Conservation (phyloP, 129 eudicot species). For the carrot (Daucus carota) region DH1_v3.0 NC_030386.2:40035501-40036000, state of each 20-base stretch:
- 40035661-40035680: too few relatives aligned
- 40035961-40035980: too few relatives aligned
- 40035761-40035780: not conserved
- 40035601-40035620: conserved; percentile 42
- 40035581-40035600: conserved; percentile 66
- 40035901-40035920: not conserved
- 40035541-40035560: conserved; percentile 94
- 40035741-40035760: conserved; percentile 3
- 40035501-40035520: conserved; percentile 87
- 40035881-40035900: conserved; percentile 10
- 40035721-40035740: not conserved
- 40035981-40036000: not conserved
- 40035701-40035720: too few relatives aligned
- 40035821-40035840: conserved; percentile 1
- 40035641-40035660: too few relatives aligned
- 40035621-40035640: too few relatives aligned
- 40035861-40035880: not conserved
- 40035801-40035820: conserved; percentile 5
- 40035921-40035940: not conserved
- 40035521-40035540: conserved; percentile 84
- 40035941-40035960: not conserved
- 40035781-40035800: not conserved
- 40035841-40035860: conserved; percentile 13
- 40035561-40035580: conserved; percentile 69
- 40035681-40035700: too few relatives aligned